Percentiles rank a stretch among this genome's conserved stretches.
Conservation (phyloP, 176 grass and related monocot species). For the Zizania latifolia region DNA sequence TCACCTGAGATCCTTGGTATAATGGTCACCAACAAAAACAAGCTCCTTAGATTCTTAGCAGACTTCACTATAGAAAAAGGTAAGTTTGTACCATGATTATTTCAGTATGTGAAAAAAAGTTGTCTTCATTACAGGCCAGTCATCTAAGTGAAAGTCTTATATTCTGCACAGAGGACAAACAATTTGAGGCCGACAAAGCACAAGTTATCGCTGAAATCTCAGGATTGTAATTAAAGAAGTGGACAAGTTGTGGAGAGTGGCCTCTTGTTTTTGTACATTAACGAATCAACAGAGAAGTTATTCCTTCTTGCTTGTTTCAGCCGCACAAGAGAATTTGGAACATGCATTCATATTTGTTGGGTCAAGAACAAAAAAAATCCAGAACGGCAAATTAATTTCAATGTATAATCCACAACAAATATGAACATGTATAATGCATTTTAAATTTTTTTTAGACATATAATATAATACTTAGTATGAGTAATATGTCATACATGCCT, state of each 20-base stretch:
- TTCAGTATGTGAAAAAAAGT: background rate
- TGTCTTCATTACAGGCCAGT: background rate
- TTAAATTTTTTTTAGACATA: too few relatives aligned
- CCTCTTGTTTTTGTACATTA: background rate
- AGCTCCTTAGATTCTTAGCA: slow-evolving; percentile 30
- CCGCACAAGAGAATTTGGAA: background rate
- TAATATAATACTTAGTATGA: too few relatives aligned
- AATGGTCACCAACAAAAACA: slow-evolving; percentile 38
- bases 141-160: background rate
- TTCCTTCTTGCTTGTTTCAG: background rate
- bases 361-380: background rate
- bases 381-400: too few relatives aligned
- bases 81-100: background rate
- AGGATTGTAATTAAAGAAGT: background rate
- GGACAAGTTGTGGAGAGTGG: background rate
- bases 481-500: too few relatives aligned
- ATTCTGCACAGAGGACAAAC: slow-evolving; percentile 16
- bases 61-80: slow-evolving; percentile 39
- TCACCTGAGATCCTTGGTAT: slow-evolving; percentile 34
- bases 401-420: too few relatives aligned
- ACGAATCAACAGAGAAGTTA: background rate
- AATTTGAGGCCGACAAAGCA: slow-evolving; percentile 38
- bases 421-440: too few relatives aligned
- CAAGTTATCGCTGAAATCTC: slow-evolving; percentile 27
- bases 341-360: background rate